These are phyloP conservation scores for Thelonectria blattea DNA, from an alignment of 2,329 filamentous ascomycete species.

Conservation along the genomic window DNA sequence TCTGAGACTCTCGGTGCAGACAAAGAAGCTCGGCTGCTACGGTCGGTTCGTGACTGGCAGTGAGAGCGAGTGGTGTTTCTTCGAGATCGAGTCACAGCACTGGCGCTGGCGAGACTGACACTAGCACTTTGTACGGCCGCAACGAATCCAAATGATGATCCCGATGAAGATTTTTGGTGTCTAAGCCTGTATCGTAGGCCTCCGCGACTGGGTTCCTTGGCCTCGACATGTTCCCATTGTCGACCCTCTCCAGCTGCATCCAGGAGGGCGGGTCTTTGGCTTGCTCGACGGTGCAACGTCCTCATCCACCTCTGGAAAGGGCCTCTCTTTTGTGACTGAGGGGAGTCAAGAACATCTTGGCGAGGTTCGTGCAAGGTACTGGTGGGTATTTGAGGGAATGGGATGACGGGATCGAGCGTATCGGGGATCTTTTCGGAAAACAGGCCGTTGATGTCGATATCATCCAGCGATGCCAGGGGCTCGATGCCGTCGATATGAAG, in stretches of 20 bases:
- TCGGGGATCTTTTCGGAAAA: constrained; percentile 8
- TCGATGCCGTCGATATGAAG: constrained; percentile 40
- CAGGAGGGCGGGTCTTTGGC: constrained; percentile 41
- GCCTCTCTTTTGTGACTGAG: constrained; percentile 30
- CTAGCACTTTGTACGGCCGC: constrained; percentile 83
- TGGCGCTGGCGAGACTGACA: constrained; percentile 76
- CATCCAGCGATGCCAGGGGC: constrained; percentile 47
- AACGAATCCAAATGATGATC: constrained; percentile 80
- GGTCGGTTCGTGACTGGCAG: constrained; percentile 64
- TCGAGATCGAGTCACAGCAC: constrained; percentile 67
- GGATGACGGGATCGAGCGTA: constrained; percentile 11
- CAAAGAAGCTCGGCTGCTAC: constrained; percentile 67
- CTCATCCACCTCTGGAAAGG: constrained; percentile 79
- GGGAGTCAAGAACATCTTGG: constrained; percentile 14
- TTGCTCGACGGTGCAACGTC: constrained; percentile 66
- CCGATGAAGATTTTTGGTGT: constrained; percentile 68
- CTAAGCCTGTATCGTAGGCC: constrained; percentile 21
- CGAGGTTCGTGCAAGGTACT: constrained; percentile 26
- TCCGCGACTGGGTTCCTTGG: constrained; percentile 6
- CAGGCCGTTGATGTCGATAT: constrained; percentile 37
- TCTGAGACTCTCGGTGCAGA: constrained; percentile 68
- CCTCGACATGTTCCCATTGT: constrained; percentile 18
- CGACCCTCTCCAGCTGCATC: background rate
- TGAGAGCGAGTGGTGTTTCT: constrained; percentile 57
- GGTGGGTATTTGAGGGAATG: constrained; percentile 37